Base-by-base conservation (phyloP, 257 asterid genomes). In the Orobanche coerulescens region DNA sequence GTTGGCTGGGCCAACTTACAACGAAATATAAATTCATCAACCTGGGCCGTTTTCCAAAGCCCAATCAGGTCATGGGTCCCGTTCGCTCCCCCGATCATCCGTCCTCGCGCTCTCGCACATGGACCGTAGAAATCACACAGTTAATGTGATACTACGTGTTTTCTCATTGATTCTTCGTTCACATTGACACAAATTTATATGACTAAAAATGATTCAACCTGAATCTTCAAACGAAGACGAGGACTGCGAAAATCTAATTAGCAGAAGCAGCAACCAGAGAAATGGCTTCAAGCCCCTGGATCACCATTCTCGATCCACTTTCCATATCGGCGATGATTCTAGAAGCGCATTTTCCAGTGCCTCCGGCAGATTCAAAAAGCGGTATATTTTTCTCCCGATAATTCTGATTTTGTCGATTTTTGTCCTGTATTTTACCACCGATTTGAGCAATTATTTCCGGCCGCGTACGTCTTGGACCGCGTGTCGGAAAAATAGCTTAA, bases 161-260 rank as follows among this genome's bases (percentile, higher is more conserved):
- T 19, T n/a, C n/a, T n/a, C n/a, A n/a, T n/a, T n/a, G n/a, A n/a
- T 31, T 15, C 47, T 31, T 18, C 26, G 0, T 40, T 1, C 34
- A n/a, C 39, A 23, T 24, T 14, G 18, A 13, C n/a, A 13, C 1
- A 25, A 25, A 52, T 5, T 16, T 36, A n/a, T 44, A 4, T 25
- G 20, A 24, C n/a, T 6, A 20, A 9, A 19, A 66, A 66, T 36
- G 72, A 81, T 83, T 85, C 87, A 86, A 14, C 71, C 82, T 13
- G 82, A 81, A 39, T 71, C 84, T 19, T 81, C 96, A 12, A 95
- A 89, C 59, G 94, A 93, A 43, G 96, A 93, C 72, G 97, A 83
- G 51, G 97, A 93, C 64, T 91, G 70, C 3, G 82, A 68, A 56
- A 76, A 75, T 57, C 86, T 93, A 53, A 77, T 93, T 64, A 67